Evolutionary conservation across 768 basidiomycete genomes (phyloP), one percentile per base, ranked within the genome.

Genomic region (Suillus fuscotomentosus): DNA sequence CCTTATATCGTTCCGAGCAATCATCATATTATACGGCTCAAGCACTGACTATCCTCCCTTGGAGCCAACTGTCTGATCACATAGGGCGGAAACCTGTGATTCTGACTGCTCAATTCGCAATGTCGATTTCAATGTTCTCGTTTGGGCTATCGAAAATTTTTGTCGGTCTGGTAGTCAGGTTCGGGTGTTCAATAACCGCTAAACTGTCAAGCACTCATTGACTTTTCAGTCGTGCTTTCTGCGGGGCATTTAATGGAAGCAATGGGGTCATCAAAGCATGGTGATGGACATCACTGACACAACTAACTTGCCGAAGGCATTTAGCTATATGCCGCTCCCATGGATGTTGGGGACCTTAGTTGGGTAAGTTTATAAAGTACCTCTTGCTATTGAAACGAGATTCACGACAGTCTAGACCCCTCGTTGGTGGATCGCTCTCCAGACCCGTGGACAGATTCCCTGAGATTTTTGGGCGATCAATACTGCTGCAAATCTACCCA

Each of bases 361-460:
- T 2, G 80, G 79, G 80, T 81, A 48, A 54, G 79, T 68, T 13
- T 17, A 20, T 4, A 5, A 5, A 14, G 3, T 9, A 15, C 24
- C 4, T 13, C n/a, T 38, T 60, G 15, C 27, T 6, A 3, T 48
- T 17, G 24, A 31, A 22, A 22, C 43, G 11, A 10, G n/a, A 15
- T 20, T 60, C 67, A 62, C 11, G 17, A 24, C 27, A 31, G 59
- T 57, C 71, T 65, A 88, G 89, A 0, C 88, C 89, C 10, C 73
- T 88, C 41, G 77, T 89, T 48, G 89, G 89, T 56, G 89, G 89
- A 1, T 70, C 79, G n/a, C 74, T 90, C 36, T 82, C 88, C 17
- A 81, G 77, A 41, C 89, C 89, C 7, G 79, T 82, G 60, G 86
- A 89, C 43, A 83, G 82, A 15, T 89, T 88, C 71, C 87, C 88